phyloP scores from a whole-genome alignment of 805 yeast genomes.

The Saturnispora saitoi region DNA sequence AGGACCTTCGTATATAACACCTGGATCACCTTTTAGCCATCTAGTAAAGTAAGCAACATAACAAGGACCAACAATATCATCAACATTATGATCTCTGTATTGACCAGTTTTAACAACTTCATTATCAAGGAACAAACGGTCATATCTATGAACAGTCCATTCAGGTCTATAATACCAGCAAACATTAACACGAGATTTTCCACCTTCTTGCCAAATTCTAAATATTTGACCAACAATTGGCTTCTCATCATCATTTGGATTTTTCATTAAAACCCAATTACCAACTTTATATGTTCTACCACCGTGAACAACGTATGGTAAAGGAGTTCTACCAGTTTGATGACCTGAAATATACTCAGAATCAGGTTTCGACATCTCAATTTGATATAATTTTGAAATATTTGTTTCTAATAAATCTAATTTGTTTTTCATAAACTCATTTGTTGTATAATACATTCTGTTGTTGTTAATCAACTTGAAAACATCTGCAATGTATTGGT shows the following conservation, averaged over 20 bases:
- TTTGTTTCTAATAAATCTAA: slow-evolving; percentile 55
- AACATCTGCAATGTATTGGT: slow-evolving; percentile 69
- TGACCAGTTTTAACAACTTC: slow-evolving; percentile 97
- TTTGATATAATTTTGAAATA: slow-evolving; percentile 48
- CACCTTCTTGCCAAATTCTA: slow-evolving; percentile 87
- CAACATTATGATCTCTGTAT: slow-evolving; percentile 86
- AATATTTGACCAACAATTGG: slow-evolving; percentile 94
- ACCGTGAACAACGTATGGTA: slow-evolving; percentile 72
- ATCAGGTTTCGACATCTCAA: slow-evolving; percentile 77
- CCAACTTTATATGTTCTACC: slow-evolving; percentile 78
- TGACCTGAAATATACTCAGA: slow-evolving; percentile 55
- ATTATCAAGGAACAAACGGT: slow-evolving; percentile 81
- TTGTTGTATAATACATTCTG: slow-evolving; percentile 51
- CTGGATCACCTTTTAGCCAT: slow-evolving; percentile 92
- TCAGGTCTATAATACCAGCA: slow-evolving; percentile 98
- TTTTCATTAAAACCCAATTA: slow-evolving; percentile 86
- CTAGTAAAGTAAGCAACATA: slow-evolving; percentile 91
- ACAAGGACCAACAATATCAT: slow-evolving; percentile 87
- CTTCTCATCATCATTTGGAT: slow-evolving; percentile 79
- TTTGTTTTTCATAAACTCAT: slow-evolving; percentile 50
- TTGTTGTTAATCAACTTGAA: slow-evolving; percentile 67
- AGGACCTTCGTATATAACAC: slow-evolving; percentile 68
- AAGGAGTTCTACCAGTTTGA: slow-evolving; percentile 46
- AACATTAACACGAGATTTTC: slow-evolving; percentile 77
- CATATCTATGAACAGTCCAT: slow-evolving; percentile 91